Base-by-base conservation (phyloP, 2,329 filamentous ascomycete species). In the Magnaporthiopsis rhizophila region DNA sequence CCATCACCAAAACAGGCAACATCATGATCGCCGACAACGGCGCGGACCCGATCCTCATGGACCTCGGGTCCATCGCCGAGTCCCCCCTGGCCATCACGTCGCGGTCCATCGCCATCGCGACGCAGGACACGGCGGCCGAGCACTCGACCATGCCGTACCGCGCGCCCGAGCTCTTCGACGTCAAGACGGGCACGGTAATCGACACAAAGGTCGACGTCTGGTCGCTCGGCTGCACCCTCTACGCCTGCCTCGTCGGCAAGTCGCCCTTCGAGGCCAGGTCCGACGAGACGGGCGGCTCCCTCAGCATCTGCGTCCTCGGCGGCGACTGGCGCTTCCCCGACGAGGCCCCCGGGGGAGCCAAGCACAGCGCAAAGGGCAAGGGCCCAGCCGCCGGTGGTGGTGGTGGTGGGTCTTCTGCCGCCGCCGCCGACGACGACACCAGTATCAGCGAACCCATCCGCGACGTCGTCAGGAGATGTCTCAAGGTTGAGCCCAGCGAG, bases 121-220 rank as follows among this genome's bases (percentile, higher is more conserved):
- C 96, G 50, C 95, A 98, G 78, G 95, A 99, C 76, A 90, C 87
- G 57, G 95, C 95, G 28, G 95, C 94, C 64, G 95, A 99, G 76
- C 94, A 98, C 81, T 94, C 89, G 68, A 99, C 95, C 57, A 98
- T 99, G 94, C 93, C 95, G 0, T 99, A 99, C 79, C 92, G 95
- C 66, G 95, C 95, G 1, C 95, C 95, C 0, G 95, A 99, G 77
- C 87, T 99, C 66, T 99, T 99, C 76, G 95, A 99, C 75, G 95
- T 98, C 65, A 96, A 96, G 78, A 97, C 92, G 3, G 94, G 91
- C 67, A 88, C 89, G 61, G 86, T 92, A 62, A 89, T 99, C 72
- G 95, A 98, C 77, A 96, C 93, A 15, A 97, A 97, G 74, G 92
- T 97, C 57, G 95, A 99, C 76, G 96, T 99, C 69, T 99, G 95